Evolutionary conservation across 192 early-diverging fungal species (phyloP).

Genomic region (Coemansia sp.): DNA sequence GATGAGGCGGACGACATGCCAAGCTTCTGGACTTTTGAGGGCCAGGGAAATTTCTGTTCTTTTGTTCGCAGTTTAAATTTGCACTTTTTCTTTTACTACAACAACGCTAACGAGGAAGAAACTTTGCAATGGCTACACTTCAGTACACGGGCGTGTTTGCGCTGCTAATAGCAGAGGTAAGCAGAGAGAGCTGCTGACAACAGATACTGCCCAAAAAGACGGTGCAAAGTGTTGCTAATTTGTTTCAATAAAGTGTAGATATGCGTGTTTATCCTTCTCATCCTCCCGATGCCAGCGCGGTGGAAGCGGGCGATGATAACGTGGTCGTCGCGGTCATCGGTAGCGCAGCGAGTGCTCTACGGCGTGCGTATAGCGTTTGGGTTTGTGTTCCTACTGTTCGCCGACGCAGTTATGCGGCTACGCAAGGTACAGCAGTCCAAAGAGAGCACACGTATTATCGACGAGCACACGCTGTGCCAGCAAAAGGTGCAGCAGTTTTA

Average conservation of each 20-base stretch:
- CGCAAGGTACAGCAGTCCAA: conserved; percentile 32
- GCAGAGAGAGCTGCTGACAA: background rate
- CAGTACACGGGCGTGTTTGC: conserved; percentile 52
- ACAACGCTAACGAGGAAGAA: background rate
- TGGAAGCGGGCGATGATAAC: conserved; percentile 51
- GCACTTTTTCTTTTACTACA: background rate
- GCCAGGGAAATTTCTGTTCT: conserved; percentile 2
- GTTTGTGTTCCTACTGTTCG: conserved; percentile 48
- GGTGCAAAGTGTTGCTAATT: background rate
- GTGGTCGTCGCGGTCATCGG: conserved; percentile 37
- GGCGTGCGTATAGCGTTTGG: conserved; percentile 49
- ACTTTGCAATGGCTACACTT: conserved; percentile 40
- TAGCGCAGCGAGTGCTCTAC: conserved; percentile 40
- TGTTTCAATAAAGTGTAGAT: conserved; percentile 15
- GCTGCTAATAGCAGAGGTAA: conserved; percentile 45
- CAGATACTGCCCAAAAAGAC: background rate
- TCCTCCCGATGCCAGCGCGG: conserved; percentile 47
- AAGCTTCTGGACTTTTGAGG: conserved; percentile 2
- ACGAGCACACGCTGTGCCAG: conserved; percentile 55
- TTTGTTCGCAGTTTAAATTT: conserved; percentile 4
- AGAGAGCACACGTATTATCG: conserved; percentile 26
- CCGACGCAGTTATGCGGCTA: conserved; percentile 52
- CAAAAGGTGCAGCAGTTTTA: conserved; percentile 55
- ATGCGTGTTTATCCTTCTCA: conserved; percentile 39
- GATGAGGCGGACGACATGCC: background rate